These are phyloP conservation scores for Podaxis rugospora DNA, from an alignment of 768 basidiomycete species.

Conservation along the genomic window DNA sequence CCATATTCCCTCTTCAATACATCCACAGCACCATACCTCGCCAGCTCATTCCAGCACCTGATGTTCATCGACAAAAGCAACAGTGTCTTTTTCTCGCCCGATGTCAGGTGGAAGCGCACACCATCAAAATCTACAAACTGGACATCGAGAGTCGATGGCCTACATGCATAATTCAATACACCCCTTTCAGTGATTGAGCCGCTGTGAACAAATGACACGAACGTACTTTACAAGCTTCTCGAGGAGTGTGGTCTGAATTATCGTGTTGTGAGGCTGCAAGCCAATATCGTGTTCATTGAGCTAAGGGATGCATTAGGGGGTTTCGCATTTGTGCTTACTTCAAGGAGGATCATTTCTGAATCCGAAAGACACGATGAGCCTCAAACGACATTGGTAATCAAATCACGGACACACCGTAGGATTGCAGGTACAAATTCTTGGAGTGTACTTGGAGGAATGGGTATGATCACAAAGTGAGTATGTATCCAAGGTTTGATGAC, in stretches of 20 bases:
- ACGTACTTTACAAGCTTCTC: slow-evolving; percentile 83
- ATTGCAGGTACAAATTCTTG: neutral
- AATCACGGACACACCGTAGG: neutral
- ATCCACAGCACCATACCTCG: slow-evolving; percentile 78
- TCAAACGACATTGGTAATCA: neutral
- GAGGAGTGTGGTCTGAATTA: slow-evolving; percentile 84
- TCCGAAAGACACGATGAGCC: neutral
- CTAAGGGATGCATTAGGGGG: neutral
- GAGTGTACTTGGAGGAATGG: neutral
- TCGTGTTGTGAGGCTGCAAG: slow-evolving; percentile 80
- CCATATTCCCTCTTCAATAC: slow-evolving; percentile 84
- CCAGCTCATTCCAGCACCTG: slow-evolving; percentile 94
- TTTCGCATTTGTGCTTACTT: slow-evolving; percentile 41
- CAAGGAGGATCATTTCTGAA: slow-evolving; percentile 73
- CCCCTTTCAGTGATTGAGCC: slow-evolving; percentile 9
- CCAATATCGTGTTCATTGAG: neutral
- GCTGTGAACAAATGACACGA: neutral
- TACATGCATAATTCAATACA: slow-evolving; percentile 26
- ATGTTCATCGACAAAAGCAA: slow-evolving; percentile 94
- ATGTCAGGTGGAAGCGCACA: slow-evolving; percentile 90
- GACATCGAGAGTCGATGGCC: slow-evolving; percentile 89
- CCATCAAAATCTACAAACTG: slow-evolving; percentile 98
- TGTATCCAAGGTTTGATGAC: neutral
- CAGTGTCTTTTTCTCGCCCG: slow-evolving; percentile 76
- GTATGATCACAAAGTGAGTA: neutral